Conservation (phyloP, 2,329 filamentous ascomycete species). For the Fusarium albidum region DNA sequence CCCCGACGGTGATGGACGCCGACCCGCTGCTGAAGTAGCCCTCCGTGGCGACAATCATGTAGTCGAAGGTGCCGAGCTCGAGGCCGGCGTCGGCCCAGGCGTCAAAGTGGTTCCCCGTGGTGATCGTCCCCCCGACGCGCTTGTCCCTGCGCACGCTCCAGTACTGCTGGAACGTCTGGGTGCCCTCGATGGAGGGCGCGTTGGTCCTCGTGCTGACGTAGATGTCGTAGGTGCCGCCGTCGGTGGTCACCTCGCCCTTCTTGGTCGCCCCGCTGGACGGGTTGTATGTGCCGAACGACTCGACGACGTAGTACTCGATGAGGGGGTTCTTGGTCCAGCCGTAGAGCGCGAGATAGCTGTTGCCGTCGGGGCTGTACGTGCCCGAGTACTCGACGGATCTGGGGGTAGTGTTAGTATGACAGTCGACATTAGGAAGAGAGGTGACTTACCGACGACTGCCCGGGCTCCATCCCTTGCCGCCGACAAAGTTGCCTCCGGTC, state of each 20-base stretch:
- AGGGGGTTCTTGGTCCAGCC: constrained; percentile 49
- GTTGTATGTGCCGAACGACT: constrained; percentile 49
- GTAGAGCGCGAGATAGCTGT: constrained; percentile 49
- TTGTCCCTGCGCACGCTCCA: constrained; percentile 59
- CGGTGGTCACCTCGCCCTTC: constrained; percentile 45
- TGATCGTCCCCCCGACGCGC: constrained; percentile 58
- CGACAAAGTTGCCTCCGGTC: constrained; percentile 39
- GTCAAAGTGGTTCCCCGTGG: constrained; percentile 58
- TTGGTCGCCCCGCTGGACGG: constrained; percentile 42
- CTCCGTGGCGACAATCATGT: constrained; percentile 63
- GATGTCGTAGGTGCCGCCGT: constrained; percentile 48
- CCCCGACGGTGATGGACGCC: constrained; percentile 57
- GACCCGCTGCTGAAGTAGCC: constrained; percentile 59
- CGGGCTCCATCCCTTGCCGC: constrained; percentile 33
- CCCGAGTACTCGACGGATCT: constrained; percentile 36
- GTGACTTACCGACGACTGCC: constrained; percentile 49
- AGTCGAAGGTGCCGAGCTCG: constrained; percentile 57
- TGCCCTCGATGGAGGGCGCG: constrained; percentile 56
- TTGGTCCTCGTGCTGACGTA: constrained; percentile 48
- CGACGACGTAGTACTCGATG: constrained; percentile 50
- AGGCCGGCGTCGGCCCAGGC: constrained; percentile 58
- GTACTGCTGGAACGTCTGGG: constrained; percentile 59
- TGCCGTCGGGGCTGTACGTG: constrained; percentile 44
- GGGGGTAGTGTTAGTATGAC: not conserved
- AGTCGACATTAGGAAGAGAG: too few species aligned